Conservation (phyloP, 768 basidiomycete genomes). For the Brasilioporus rufonigricans region DNA sequence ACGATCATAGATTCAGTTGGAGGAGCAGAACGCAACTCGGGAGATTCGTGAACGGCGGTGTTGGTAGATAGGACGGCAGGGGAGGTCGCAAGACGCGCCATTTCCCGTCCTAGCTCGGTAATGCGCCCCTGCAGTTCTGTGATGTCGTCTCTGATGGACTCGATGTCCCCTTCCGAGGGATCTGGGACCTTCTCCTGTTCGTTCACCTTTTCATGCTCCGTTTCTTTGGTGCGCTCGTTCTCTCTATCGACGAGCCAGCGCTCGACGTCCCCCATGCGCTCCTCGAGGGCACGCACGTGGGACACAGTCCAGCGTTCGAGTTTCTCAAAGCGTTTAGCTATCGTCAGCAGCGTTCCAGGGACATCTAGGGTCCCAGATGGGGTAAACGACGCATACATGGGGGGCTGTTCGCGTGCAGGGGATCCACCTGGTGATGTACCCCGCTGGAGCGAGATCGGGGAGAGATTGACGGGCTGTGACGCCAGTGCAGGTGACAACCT, state of each 20-base stretch:
- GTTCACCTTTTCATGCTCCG: slow-evolving; percentile 33
- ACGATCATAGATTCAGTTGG: slow-evolving; percentile 48
- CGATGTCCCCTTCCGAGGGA: slow-evolving; percentile 39
- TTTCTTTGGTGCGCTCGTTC: slow-evolving; percentile 47
- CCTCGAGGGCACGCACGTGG: slow-evolving; percentile 86
- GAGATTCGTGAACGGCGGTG: slow-evolving; percentile 43
- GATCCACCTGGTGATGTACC: slow-evolving; percentile 38
- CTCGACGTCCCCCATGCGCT: slow-evolving; percentile 90
- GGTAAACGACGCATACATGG: slow-evolving; percentile 76
- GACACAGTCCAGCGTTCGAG: slow-evolving; percentile 88
- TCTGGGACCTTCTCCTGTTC: slow-evolving; percentile 7
- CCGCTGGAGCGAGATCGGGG: slow-evolving; percentile 62
- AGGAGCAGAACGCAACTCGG: slow-evolving; percentile 44
- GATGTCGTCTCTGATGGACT: slow-evolving; percentile 63
- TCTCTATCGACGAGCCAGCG: slow-evolving; percentile 86
- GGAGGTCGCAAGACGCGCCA: slow-evolving; percentile 68
- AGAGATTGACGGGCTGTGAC: slow-evolving; percentile 48
- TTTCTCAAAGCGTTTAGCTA: slow-evolving; percentile 81
- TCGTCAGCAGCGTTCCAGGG: slow-evolving; percentile 66
- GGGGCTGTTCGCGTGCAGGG: slow-evolving; percentile 51
- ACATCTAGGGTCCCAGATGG: slow-evolving; percentile 70
- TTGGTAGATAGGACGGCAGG: slow-evolving; percentile 45
- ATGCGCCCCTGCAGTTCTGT: slow-evolving; percentile 74
- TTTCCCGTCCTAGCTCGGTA: slow-evolving; percentile 72
- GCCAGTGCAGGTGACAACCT: slow-evolving; percentile 37